Evolutionary conservation across 768 basidiomycete genomes (phyloP).

Genomic region (Suillus paluster): DNA sequence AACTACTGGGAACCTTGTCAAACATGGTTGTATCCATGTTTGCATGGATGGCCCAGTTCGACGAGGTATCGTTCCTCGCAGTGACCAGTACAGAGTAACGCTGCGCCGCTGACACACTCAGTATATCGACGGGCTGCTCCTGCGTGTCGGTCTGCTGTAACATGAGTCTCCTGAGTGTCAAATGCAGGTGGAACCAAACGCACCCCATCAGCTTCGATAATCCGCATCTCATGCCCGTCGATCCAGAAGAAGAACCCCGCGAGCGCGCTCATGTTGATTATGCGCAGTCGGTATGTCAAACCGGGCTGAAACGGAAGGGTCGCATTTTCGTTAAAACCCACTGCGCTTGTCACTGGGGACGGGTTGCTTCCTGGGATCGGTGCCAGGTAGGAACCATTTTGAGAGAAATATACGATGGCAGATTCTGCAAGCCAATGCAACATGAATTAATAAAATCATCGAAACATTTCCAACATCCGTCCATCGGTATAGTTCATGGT

Average conservation of each 20-base stretch:
- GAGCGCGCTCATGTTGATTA: constrained; percentile 84
- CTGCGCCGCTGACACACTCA: constrained; percentile 85
- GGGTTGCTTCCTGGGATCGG: constrained; percentile 54
- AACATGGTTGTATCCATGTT: constrained; percentile 94
- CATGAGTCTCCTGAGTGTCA: neutral
- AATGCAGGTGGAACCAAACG: constrained; percentile 26
- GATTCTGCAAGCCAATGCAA: constrained; percentile 53
- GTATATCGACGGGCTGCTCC: constrained; percentile 69
- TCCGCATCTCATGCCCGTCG: constrained; percentile 83
- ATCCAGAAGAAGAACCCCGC: constrained; percentile 85
- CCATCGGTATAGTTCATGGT: neutral
- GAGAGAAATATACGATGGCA: constrained; percentile 81
- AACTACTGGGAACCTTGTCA: constrained; percentile 70
- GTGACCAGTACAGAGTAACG: constrained; percentile 92
- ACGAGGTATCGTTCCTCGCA: constrained; percentile 81
- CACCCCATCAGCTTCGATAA: constrained; percentile 87
- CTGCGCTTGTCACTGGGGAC: constrained; percentile 53
- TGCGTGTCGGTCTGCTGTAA: constrained; percentile 71
- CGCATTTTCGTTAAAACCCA: constrained; percentile 88
- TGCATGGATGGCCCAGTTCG: constrained; percentile 89
- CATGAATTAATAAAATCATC: neutral
- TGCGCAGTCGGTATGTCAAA: constrained; percentile 86
- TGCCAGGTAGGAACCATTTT: constrained; percentile 71
- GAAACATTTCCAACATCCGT: neutral
- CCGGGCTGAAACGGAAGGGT: constrained; percentile 82